A percentile compares a stretch with the other conserved stretches of the same genome.
Conservation (phyloP, 2,329 filamentous ascomycete genomes). For the Orbilia ellipsospora region DNA sequence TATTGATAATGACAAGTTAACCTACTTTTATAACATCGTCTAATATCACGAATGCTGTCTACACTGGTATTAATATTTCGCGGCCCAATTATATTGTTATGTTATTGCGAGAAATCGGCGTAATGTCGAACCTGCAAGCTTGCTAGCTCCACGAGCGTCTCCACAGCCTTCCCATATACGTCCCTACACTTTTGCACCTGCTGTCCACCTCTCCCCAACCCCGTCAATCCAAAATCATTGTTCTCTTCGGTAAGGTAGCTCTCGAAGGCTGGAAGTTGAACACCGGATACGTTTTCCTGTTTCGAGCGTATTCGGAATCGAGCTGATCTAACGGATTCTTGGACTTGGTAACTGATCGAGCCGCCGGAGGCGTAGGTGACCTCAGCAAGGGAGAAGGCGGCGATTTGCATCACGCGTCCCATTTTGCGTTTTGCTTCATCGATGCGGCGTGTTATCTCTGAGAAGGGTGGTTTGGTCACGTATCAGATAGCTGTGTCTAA, state of each 20-base stretch:
- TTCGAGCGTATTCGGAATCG: slow-evolving; percentile 93
- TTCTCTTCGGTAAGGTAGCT: slow-evolving; percentile 87
- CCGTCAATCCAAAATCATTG: slow-evolving; percentile 96
- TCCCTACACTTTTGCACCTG: slow-evolving; percentile 95
- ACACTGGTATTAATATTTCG: slow-evolving; percentile 38
- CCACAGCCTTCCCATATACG: slow-evolving; percentile 94
- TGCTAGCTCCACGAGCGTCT: slow-evolving; percentile 92
- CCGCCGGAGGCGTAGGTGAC: slow-evolving; percentile 97
- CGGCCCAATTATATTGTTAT: not conserved
- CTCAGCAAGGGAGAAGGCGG: slow-evolving; percentile 95
- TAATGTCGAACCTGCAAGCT: slow-evolving; percentile 76
- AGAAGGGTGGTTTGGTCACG: slow-evolving; percentile 29
- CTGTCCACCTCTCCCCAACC: slow-evolving; percentile 94
- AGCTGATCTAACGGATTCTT: slow-evolving; percentile 92
- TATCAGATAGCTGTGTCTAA: not conserved
- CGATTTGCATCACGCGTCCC: slow-evolving; percentile 99
- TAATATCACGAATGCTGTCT: slow-evolving; percentile 95
- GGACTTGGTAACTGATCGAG: slow-evolving; percentile 92
- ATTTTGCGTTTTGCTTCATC: slow-evolving; percentile 99
- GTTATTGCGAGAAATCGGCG: slow-evolving; percentile 29
- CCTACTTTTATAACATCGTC: slow-evolving; percentile 96
- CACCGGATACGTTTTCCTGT: slow-evolving; percentile 98
- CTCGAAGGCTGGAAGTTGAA: slow-evolving; percentile 92
- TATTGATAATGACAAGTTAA: not conserved
- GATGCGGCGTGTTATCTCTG: slow-evolving; percentile 95